Percentiles rank a stretch among this genome's conserved stretches.
These are phyloP conservation scores for Casaregolazyma lundiana DNA, from an alignment of 1,139 yeast genomes.

Conservation along the genomic window DNA sequence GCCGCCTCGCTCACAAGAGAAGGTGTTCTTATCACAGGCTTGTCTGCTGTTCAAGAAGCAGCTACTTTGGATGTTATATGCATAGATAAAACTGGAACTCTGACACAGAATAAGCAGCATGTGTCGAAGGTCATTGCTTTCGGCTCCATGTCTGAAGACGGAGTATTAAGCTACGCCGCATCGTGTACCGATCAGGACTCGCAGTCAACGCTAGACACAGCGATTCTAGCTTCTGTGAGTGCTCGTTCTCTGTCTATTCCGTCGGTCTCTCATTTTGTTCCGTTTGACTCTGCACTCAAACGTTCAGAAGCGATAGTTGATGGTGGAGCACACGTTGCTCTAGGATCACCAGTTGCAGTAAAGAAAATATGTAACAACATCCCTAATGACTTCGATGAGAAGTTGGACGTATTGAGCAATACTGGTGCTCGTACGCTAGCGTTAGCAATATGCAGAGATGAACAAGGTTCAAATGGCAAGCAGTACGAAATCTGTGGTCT, in stretches of 20 bases:
- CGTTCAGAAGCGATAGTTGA: slow-evolving; percentile 94
- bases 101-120: slow-evolving; percentile 77
- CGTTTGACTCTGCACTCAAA: slow-evolving; percentile 76
- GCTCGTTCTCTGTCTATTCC: slow-evolving; percentile 95
- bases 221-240: slow-evolving; percentile 31
- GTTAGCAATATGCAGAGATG: slow-evolving; percentile 37
- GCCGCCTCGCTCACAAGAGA: slow-evolving; percentile 71
- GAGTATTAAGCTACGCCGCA: slow-evolving; percentile 15
- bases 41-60: slow-evolving; percentile 73
- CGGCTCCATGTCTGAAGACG: slow-evolving; percentile 18
- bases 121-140: slow-evolving; percentile 44
- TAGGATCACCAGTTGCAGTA: slow-evolving; percentile 98
- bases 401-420: slow-evolving; percentile 43
- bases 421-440: slow-evolving; percentile 35
- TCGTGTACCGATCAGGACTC: slow-evolving; percentile 41
- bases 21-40: slow-evolving; percentile 69
- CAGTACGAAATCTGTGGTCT: slow-evolving; percentile 46
- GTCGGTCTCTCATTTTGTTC: slow-evolving; percentile 91
- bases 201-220: slow-evolving; percentile 26
- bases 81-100: slow-evolving; percentile 66
- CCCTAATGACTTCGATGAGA: slow-evolving; percentile 9
- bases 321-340: slow-evolving; percentile 92
- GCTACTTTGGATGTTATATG: slow-evolving; percentile 80
- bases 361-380: slow-evolving; percentile 96
- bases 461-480: slow-evolving; percentile 15